Evolutionary conservation across 495 filamentous ascomycete genomes (phyloP), one percentile per base, ranked within the genome.

Genomic region (Xylaria acuta): DNA sequence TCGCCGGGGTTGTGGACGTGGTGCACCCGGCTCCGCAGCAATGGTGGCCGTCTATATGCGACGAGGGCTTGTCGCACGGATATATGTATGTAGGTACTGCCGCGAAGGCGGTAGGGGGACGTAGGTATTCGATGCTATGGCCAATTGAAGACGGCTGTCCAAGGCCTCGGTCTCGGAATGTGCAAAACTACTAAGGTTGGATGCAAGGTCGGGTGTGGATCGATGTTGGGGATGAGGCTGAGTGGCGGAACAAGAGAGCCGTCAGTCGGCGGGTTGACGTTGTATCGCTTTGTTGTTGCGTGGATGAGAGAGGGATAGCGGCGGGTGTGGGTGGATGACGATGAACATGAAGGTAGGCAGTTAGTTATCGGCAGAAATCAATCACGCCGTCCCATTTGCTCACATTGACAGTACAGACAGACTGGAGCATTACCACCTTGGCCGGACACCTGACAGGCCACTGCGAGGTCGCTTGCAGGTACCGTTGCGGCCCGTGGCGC

Each of bases 321-420:
- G 53, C 53, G 53, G 53, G 53, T 56, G 53, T 56, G 53, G 12
- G 65, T 41, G 47, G 65, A 67, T 67, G 65, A 56, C 65, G 65
- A 67, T 67, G 64, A 54, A 67, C n/a, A 7, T 38, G 36, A 38
- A 38, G 36, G 36, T 38, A n/a, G n/a, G n/a, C n/a, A n/a, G n/a
- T n/a, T n/a, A 40, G 27, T n/a, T 3, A 2, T 62, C 66, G 56
- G 67, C 67, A 69, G 67, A 69, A 69, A 69, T 69, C 67, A 49
- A 62, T 59, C 53, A 47, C n/a, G 53, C 67, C 67, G 67, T 11
- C 3, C 53, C 32, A 45, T 34, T 59, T 56, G 51, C 47, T 25
- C 40, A 40, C n/a, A 22, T 6, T 47, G n/a, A n/a, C n/a, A n/a
- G n/a, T n/a, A n/a, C n/a, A n/a, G n/a, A n/a, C n/a, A n/a, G n/a